phyloP scores from a whole-genome alignment of 371 early-diverging fungal genomes.

The Nosema granulosis region DNA sequence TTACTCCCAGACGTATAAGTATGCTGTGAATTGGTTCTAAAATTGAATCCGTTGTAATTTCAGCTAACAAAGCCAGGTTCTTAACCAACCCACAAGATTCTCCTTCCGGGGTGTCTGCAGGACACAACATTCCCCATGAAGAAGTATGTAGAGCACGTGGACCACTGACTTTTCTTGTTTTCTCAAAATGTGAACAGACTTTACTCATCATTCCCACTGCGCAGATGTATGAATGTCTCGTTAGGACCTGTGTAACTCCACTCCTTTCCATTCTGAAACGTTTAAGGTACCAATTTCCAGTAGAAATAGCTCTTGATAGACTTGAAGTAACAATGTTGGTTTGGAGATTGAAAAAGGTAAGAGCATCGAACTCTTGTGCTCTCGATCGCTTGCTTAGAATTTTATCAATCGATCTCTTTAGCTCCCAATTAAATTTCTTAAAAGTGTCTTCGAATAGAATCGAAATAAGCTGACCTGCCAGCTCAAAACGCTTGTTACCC shows the following conservation, averaged over 20 bases:
- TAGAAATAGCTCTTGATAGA: constrained; percentile 87
- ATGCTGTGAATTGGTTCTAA: constrained; percentile 71
- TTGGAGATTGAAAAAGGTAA: constrained; percentile 75
- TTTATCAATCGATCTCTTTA: constrained; percentile 74
- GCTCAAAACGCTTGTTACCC: constrained; percentile 97
- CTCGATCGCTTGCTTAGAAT: constrained; percentile 82
- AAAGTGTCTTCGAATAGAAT: constrained; percentile 98
- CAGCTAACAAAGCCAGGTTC: constrained; percentile 94
- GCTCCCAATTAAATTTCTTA: constrained; percentile 85
- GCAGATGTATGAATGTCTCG: constrained; percentile 86
- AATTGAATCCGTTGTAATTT: constrained; percentile 90
- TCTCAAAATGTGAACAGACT: constrained; percentile 96
- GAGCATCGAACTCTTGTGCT: constrained; percentile 86
- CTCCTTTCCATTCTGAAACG: constrained; percentile 99
- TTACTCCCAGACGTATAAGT: constrained; percentile 71
- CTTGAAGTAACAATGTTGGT: constrained; percentile 85
- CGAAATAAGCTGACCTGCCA: constrained; percentile 88
- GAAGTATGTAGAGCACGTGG: constrained; percentile 94
- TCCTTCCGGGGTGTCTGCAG: constrained; percentile 98
- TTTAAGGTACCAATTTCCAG: constrained; percentile 98
- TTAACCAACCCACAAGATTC: constrained; percentile 98
- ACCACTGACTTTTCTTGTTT: constrained; percentile 96
- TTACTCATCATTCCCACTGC: constrained; percentile 99
- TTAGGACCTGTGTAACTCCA: constrained; percentile 94
- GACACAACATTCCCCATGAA: constrained; percentile 96